Evolutionary conservation across 2,329 filamentous ascomycete genomes (phyloP), one percentile per base, ranked within the genome.

Genomic region (Fusarium sp.): DNA sequence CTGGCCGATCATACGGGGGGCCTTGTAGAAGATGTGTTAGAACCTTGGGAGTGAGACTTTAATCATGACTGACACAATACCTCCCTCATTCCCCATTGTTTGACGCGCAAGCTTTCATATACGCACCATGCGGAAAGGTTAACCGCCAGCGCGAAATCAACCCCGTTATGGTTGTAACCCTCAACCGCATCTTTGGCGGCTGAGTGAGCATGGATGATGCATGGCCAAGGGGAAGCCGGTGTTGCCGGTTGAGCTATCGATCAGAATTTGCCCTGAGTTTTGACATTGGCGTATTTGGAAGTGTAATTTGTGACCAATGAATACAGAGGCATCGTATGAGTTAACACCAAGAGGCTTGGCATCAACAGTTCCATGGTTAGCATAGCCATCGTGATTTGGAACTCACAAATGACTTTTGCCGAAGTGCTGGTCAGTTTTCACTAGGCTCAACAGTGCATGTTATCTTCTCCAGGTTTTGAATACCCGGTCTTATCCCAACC

Each of bases 41-140:
- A 46, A 69, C 38, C 54, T 62, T 48, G 22, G 28, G 45, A 43
- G 46, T 60, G 46, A 53, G 50, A 56, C 53, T 46, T 51, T 56
- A 55, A 67, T 69, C 40, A 45, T 50, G 46, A 40, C 33, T 46
- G 39, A 44, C 59, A 62, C 31, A 31, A 40, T 18, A 17, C 45
- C 18, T 28, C 44, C 22, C 46, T 64, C 18, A 51, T 59, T 60
- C 63, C 42, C 66, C 50, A 60, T 63, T 58, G 22, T 67, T 67
- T 70, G 67, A 70, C 67, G 64, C 67, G 58, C 67, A 68, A 70
- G 68, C 67, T 18, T 62, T 24, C 18, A 33, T n/a, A 22, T n/a
- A 42, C 36, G 34, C 36, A 57, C 26, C 15, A 22, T 26, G 15
- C 11, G 50, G n/a, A 46, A 22, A 46, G 24, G 28, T 44, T 53